Conservation (phyloP, 2,329 filamentous ascomycete genomes). For the Fusarium sp. region DNA sequence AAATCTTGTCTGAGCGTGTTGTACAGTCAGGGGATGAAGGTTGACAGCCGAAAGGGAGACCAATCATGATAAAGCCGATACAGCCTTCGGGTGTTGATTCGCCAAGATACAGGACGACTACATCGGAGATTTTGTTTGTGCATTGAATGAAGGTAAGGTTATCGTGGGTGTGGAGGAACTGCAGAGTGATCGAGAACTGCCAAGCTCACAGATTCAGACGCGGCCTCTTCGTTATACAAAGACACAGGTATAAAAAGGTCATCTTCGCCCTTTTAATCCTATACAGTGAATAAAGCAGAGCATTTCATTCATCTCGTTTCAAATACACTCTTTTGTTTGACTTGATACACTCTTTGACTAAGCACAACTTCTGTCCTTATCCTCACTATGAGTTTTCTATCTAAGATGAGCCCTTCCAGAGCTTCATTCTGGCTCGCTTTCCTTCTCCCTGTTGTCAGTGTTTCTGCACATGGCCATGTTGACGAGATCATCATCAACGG, state of each 20-base stretch:
- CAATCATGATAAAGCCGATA: conserved; percentile 43
- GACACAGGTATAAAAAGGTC: conserved; percentile 29
- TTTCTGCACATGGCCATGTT: conserved; percentile 60
- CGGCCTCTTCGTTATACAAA: neutral
- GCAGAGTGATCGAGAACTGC: neutral
- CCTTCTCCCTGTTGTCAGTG: conserved; percentile 22
- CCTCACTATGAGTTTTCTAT: conserved; percentile 21
- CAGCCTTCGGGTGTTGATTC: conserved; percentile 36
- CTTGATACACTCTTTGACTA: conserved; percentile 25
- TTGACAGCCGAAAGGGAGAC: conserved; percentile 31
- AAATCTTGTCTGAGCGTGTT: conserved; percentile 27
- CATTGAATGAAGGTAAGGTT: conserved; percentile 32
- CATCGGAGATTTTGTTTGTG: conserved; percentile 13
- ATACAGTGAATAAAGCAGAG: neutral
- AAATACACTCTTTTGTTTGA: conserved; percentile 19
- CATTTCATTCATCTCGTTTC: neutral
- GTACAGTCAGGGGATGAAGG: conserved; percentile 28
- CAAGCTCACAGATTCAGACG: neutral
- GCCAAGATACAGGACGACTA: conserved; percentile 7
- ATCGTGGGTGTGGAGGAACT: conserved; percentile 24
- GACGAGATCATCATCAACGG: conserved; percentile 61
- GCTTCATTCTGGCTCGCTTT: conserved; percentile 23
- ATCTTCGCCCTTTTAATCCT: neutral
- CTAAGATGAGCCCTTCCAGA: conserved; percentile 19
- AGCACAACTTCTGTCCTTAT: conserved; percentile 7